Evolutionary conservation across 2,329 filamentous ascomycete genomes (phyloP).

Genomic region (Aspergillus bombycis): DNA sequence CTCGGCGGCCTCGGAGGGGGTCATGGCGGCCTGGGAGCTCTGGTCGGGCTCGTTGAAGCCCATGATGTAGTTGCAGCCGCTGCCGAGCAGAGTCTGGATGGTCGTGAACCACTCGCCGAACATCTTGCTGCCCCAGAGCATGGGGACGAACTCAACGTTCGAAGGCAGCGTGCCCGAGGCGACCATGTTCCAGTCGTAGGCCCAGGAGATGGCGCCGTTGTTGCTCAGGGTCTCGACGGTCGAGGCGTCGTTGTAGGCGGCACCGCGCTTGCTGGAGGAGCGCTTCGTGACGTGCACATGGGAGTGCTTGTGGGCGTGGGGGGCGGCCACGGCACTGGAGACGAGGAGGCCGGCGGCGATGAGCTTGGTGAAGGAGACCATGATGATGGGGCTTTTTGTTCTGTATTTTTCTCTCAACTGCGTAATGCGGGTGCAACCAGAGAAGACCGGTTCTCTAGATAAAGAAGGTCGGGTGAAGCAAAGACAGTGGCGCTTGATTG

Average conservation of each 20-base stretch:
- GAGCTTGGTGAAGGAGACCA: conserved; percentile 43
- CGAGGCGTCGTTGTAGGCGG: conserved; percentile 45
- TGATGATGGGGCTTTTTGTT: conserved; percentile 24
- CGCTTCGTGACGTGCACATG: conserved; percentile 9
- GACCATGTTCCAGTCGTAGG: conserved; percentile 49
- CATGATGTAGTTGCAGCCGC: conserved; percentile 42
- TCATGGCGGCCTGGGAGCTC: conserved; percentile 42
- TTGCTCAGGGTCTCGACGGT: conserved; percentile 36
- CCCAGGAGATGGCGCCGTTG: conserved; percentile 42
- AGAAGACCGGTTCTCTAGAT: conserved; percentile 28
- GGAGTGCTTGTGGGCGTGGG: conserved; percentile 21
- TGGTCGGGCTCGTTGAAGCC: conserved; percentile 54
- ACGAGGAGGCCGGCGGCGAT: conserved; percentile 39
- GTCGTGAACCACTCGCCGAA: conserved; percentile 39
- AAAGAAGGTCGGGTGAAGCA: conserved; percentile 18
- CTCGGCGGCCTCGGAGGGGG: conserved; percentile 38
- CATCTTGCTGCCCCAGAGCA: conserved; percentile 48
- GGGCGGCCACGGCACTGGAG: conserved; percentile 36
- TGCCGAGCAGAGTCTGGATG: conserved; percentile 37
- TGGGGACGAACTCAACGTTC: conserved; percentile 48
- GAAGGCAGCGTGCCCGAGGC: conserved; percentile 34
- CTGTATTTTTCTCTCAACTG: conserved; percentile 3
- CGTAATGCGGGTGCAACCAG: conserved; percentile 6
- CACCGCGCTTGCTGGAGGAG: conserved; percentile 32
- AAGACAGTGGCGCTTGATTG: conserved; percentile 1